phyloP scores from a whole-genome alignment of 352 stramenopile species.

The Phytophthora capsici region DNA sequence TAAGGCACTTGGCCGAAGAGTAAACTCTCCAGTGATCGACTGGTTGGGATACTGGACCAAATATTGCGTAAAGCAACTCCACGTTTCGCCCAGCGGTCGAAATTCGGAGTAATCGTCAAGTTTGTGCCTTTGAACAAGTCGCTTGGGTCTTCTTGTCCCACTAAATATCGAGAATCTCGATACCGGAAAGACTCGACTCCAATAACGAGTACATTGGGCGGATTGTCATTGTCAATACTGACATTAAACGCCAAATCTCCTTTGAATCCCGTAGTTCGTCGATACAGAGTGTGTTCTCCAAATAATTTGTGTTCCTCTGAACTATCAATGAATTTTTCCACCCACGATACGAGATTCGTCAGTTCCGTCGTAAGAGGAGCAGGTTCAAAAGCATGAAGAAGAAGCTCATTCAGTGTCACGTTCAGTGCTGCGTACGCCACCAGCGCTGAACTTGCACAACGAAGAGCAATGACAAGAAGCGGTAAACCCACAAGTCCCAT shows the following conservation, averaged over 20 bases:
- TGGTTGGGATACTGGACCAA: constrained; percentile 11
- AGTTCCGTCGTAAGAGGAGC: not conserved
- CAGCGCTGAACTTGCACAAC: not conserved
- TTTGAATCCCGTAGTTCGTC: constrained; percentile 7
- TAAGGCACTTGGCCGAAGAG: constrained; percentile 10
- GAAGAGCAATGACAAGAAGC: not conserved
- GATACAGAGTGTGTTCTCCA: not conserved
- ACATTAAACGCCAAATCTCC: constrained; percentile 9
- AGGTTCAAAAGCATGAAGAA: constrained; percentile 7
- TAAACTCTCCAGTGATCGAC: constrained; percentile 10
- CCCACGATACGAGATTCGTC: not conserved
- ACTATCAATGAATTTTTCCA: not conserved
- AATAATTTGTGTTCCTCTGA: not conserved
- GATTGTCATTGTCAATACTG: constrained; percentile 4
- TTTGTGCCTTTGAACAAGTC: constrained; percentile 12
- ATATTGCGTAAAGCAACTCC: constrained; percentile 9
- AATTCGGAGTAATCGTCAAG: constrained; percentile 10
- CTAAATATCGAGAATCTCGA: constrained; percentile 11
- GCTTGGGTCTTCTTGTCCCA: constrained; percentile 8
- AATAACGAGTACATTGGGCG: constrained; percentile 9
- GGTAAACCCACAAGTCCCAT: not conserved
- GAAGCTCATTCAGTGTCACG: constrained; percentile 8
- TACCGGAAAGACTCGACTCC: constrained; percentile 7
- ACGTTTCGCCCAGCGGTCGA: constrained; percentile 8
- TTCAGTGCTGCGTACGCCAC: constrained; percentile 8